phyloP scores from a whole-genome alignment of 176 grass and related monocot genomes.

The Ensete glaucum region DNA sequence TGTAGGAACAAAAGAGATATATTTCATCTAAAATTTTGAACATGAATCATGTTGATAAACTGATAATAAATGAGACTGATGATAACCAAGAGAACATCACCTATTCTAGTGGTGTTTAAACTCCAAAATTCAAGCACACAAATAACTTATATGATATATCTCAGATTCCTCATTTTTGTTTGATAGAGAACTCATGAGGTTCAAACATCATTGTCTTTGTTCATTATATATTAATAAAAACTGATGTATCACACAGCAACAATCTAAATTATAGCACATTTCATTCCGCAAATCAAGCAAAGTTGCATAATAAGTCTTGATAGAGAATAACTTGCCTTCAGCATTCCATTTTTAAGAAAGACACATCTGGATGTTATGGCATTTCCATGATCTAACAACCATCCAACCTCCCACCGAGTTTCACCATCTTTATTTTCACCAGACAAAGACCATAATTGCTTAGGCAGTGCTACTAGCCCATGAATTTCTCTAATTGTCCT shows the following conservation, averaged over 20 bases:
- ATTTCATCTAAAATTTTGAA: background rate
- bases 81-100: background rate
- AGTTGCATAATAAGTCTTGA: background rate
- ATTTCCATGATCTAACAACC: conserved; percentile 37
- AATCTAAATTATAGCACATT: no score
- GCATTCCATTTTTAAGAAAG: conserved; percentile 38
- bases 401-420: conserved; percentile 65
- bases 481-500: conserved; percentile 29
- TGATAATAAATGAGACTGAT: background rate
- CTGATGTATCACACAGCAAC: no score
- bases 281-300: no score
- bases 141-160: background rate
- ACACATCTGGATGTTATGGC: conserved; percentile 70
- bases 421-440: conserved; percentile 30
- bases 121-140: background rate
- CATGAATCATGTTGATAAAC: background rate
- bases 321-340: conserved; percentile 42
- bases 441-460: conserved; percentile 64
- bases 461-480: conserved; percentile 51
- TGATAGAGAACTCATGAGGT: background rate
- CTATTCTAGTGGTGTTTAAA: background rate
- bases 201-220: background rate
- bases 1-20: background rate
- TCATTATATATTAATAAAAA: no score
- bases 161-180: background rate